phyloP scores from a whole-genome alignment of 2,329 filamentous ascomycete genomes.

The Gnomoniopsis smithogilvyi region DNA sequence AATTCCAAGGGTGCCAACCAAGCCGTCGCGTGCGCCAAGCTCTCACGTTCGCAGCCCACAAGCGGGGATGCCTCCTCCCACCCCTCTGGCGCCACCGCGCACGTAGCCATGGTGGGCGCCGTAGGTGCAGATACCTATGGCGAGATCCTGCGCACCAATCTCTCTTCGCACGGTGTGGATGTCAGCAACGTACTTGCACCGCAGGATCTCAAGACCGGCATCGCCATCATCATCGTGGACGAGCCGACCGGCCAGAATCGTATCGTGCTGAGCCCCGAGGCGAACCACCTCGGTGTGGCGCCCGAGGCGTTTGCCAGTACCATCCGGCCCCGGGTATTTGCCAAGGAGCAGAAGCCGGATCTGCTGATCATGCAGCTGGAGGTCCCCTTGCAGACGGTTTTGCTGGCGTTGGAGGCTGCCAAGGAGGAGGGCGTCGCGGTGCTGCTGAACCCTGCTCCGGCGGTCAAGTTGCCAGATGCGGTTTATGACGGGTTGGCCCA shows the following conservation, averaged over 20 bases:
- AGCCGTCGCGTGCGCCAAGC: slow-evolving; percentile 81
- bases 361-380: slow-evolving; percentile 77
- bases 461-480: slow-evolving; percentile 62
- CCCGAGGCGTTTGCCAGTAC: background rate
- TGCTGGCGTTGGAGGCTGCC: slow-evolving; percentile 56
- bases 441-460: slow-evolving; percentile 83
- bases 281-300: slow-evolving; percentile 49
- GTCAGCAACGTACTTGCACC: slow-evolving; percentile 47
- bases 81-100: slow-evolving; percentile 55
- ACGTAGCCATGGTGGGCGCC: slow-evolving; percentile 69
- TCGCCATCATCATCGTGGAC: slow-evolving; percentile 75
- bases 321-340: slow-evolving; percentile 19
- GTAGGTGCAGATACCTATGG: slow-evolving; percentile 70
- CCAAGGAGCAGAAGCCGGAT: slow-evolving; percentile 40
- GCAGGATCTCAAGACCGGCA: slow-evolving; percentile 55
- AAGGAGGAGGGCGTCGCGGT: slow-evolving; percentile 52
- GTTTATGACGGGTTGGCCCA: slow-evolving; percentile 70
- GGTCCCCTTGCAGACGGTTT: slow-evolving; percentile 64
- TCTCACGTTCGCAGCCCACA: slow-evolving; percentile 55
- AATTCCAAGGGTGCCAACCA: slow-evolving; percentile 78
- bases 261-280: slow-evolving; percentile 70
- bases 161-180: slow-evolving; percentile 61
- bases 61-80: slow-evolving; percentile 21
- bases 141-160: slow-evolving; percentile 52
- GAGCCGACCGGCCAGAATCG: slow-evolving; percentile 70